Base-by-base conservation (phyloP, 495 filamentous ascomycete species). In the Sporormia fimetaria region DNA sequence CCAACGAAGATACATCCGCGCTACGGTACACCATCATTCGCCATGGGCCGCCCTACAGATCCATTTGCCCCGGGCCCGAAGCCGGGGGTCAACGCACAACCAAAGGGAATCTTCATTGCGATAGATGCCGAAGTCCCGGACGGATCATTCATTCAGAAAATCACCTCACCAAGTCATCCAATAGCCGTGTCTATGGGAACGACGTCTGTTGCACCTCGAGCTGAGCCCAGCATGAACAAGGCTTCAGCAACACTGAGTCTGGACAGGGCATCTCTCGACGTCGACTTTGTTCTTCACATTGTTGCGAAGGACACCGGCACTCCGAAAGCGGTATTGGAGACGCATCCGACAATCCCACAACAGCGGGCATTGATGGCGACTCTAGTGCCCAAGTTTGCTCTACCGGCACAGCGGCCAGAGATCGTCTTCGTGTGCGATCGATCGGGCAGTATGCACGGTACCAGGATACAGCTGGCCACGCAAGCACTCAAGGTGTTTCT, bases 401-500 rank as follows among this genome's bases (percentile, higher is more conserved):
- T 81, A 1, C 71, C 68, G 0, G 57, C 60, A 0, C 51, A 61
- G 0, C 59, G 59, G 21, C 71, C 76, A 1, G 81, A 87, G 49
- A 66, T 85, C 15, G 71, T 85, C 22, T 83, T 87, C 36, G 55
- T 87, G 6, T 73, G 72, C 37, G 81, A 87, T 51, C 68, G 76
- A 26, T 78, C 73, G 33, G 78, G 78, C 0, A 76, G 70, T 40
- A 85, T 87, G 81, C 17, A 15, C 1, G 42, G 44, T 1, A 55
- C 58, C 23, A 71, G 70, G 21, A 81, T 81, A 1, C 24, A 49
- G 1, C 70, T 72, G 11, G 57, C 81, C 18, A 54, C 67, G 11
- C 61, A 67, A 5, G 80, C 79, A 2, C 62, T 85, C 18, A 64
- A 64, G 2, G 58, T 83, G n/a, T 80, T 85, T 47, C 62, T 86